Evolutionary conservation across 768 basidiomycete species (phyloP).

Genomic region (Tricholoma hemisulphureum): DNA sequence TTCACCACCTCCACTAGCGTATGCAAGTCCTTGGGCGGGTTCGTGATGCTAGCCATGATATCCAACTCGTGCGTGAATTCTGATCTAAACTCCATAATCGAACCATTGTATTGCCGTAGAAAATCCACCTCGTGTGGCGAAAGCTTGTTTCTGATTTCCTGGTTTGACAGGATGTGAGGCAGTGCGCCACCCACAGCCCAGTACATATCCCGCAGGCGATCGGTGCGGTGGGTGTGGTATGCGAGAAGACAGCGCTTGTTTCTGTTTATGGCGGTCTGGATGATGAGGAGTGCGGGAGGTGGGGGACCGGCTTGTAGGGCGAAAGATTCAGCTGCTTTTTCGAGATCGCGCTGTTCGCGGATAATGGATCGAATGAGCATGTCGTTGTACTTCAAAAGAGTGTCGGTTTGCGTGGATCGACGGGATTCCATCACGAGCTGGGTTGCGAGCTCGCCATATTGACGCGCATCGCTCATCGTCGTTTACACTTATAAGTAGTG

Average conservation of each 20-base stretch:
- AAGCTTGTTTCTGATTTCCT: conserved; percentile 68
- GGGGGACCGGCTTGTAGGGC: conserved; percentile 39
- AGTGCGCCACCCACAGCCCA: conserved; percentile 88
- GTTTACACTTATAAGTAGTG: neutral
- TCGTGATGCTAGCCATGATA: conserved; percentile 76
- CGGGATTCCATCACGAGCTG: conserved; percentile 86
- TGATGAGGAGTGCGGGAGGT: conserved; percentile 70
- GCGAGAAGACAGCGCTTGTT: conserved; percentile 97
- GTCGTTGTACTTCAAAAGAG: conserved; percentile 90
- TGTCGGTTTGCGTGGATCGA: conserved; percentile 79
- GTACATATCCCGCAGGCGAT: conserved; percentile 82
- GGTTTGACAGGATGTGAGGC: conserved; percentile 71
- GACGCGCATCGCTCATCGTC: conserved; percentile 54
- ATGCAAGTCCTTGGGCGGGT: conserved; percentile 87
- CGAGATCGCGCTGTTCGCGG: conserved; percentile 89
- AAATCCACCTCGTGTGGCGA: conserved; percentile 68
- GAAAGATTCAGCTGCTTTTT: conserved; percentile 48
- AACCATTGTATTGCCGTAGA: conserved; percentile 65
- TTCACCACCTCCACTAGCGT: conserved; percentile 82
- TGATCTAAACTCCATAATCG: conserved; percentile 79
- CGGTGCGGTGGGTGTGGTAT: conserved; percentile 85
- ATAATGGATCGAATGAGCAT: conserved; percentile 80
- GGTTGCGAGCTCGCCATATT: conserved; percentile 83
- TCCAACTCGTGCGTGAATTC: conserved; percentile 87
- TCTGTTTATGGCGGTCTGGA: conserved; percentile 84